These are phyloP conservation scores for Entomortierella beljakovae DNA, from an alignment of 192 early-diverging fungal species.

Conservation along the genomic window DNA sequence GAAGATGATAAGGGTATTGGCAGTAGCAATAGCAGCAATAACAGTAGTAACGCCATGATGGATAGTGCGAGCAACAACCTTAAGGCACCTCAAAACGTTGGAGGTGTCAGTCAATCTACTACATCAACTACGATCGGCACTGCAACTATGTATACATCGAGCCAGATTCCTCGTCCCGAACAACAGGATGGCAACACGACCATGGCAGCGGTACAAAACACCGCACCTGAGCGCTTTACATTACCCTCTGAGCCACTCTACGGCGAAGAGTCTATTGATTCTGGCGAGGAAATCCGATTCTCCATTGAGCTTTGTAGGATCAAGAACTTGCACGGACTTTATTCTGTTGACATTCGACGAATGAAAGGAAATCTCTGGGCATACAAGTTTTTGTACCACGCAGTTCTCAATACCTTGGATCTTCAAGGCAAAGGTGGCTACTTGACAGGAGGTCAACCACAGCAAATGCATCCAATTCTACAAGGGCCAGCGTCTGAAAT, in stretches of 20 bases:
- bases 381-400: conserved; percentile 82
- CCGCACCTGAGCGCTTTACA: background rate
- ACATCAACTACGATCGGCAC: conserved; percentile 14
- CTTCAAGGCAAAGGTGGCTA: conserved; percentile 62
- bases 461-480: background rate
- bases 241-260: conserved; percentile 53
- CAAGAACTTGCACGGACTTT: conserved; percentile 85
- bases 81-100: background rate
- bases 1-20: background rate
- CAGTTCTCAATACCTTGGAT: conserved; percentile 61
- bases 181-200: background rate
- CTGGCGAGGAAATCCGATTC: conserved; percentile 88
- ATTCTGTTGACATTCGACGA: conserved; percentile 79
- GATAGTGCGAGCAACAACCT: background rate
- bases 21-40: background rate
- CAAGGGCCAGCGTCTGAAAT: background rate
- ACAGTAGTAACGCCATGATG: background rate
- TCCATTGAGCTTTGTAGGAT: conserved; percentile 91
- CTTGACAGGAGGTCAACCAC: conserved; percentile 26
- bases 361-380: conserved; percentile 82
- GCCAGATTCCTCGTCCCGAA: background rate
- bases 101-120: conserved; percentile 21
- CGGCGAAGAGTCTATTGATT: conserved; percentile 65
- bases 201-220: background rate
- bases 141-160: background rate